Conservation (phyloP, 2,329 filamentous ascomycete genomes). For the Aspergillus sp. region DNA sequence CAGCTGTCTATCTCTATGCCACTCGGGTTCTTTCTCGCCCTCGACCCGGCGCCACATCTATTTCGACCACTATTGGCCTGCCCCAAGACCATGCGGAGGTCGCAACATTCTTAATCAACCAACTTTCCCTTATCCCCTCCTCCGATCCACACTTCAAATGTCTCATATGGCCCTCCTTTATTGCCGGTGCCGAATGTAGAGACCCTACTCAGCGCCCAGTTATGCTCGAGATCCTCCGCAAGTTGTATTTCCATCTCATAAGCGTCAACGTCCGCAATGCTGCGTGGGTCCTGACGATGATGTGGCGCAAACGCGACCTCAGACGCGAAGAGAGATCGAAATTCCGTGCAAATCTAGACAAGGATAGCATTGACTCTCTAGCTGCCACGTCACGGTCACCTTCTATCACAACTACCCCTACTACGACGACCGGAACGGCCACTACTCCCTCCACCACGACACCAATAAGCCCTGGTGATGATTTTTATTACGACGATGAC, state of each 20-base stretch:
- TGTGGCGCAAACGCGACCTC: conserved; percentile 43
- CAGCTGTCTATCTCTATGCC: conserved; percentile 42
- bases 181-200: conserved; percentile 43
- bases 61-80: conserved; percentile 26
- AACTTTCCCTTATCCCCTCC: conserved; percentile 36
- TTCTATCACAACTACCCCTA: neutral
- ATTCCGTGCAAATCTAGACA: neutral
- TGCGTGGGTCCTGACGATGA: conserved; percentile 39
- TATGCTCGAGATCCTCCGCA: conserved; percentile 33
- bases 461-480: conserved; percentile 7
- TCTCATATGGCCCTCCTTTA: conserved; percentile 46
- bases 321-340: conserved; percentile 19
- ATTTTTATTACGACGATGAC: conserved; percentile 28
- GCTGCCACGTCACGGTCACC: neutral
- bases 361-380: neutral
- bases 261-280: conserved; percentile 43
- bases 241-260: conserved; percentile 36
- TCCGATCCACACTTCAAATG: conserved; percentile 44
- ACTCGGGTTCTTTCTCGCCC: conserved; percentile 38
- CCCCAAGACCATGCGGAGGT: conserved; percentile 30
- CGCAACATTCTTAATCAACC: conserved; percentile 33
- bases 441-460: conserved; percentile 4
- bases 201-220: conserved; percentile 32
- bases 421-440: neutral
- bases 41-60: conserved; percentile 20